Evolutionary conservation across 805 yeast species (phyloP), one percentile per base, ranked within the genome.

Genomic region (Kuraishia molischiana): DNA sequence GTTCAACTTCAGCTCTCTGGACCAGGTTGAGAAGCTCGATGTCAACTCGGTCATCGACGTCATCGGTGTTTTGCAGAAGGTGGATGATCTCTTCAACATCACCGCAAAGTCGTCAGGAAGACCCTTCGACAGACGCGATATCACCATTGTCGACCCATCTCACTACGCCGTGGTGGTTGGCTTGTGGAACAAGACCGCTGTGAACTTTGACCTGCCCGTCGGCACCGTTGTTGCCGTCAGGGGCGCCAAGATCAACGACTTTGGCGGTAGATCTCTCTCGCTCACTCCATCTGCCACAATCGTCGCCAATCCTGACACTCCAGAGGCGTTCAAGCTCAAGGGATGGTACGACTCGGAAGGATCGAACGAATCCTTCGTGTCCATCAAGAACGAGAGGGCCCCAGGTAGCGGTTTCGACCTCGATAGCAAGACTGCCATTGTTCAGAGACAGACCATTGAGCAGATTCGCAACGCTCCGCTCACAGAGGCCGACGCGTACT

Each of bases 341-440:
- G 97, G 97, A 5, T 92, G 99, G 99, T 92, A 77, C 52, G 95
- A 86, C 52, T 72, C 81, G 30, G 77, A 73, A 47, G 97, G 96
- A 29, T 68, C 69, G 18, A 60, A 65, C 38, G 77, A 76, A 39
- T 61, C 57, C 29, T 87, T 84, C 64, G 72, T 74, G 47, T 64
- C 78, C 9, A 58, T 85, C 53, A 78, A 74, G 51, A 56, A 63
- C 4, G 87, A 79, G 46, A 51, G 54, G 17, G 42, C 58, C 17
- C 47, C 61, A n/a, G 56, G 56, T 9, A 52, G 55, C 11, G 30
- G 28, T 15, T 34, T 47, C 11, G 52, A 56, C 24, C 46, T 60
- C 36, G 62, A 53, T 30, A 44, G 62, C 6, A 59, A 61, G 30
- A 66, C 62, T 35, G 54, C 67, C 14, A 67, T 77, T 30, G 58